Evolutionary conservation across 2,329 filamentous ascomycete species (phyloP).

Genomic region (Alternaria longipes): DNA sequence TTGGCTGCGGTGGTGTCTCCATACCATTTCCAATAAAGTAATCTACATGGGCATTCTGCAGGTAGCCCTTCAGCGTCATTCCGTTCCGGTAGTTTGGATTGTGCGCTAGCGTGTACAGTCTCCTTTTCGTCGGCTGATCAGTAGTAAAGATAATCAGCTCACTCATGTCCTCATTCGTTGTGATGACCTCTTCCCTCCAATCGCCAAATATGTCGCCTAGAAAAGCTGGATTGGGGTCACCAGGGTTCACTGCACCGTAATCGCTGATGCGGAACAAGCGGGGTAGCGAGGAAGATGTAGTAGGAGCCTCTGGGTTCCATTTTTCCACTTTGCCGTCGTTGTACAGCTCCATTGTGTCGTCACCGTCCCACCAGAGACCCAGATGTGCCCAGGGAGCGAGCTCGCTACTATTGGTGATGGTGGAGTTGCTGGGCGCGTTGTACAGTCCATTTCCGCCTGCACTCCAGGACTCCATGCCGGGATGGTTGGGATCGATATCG

Average conservation of each 20-base stretch:
- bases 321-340: constrained; percentile 26
- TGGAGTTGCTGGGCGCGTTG: constrained; percentile 14
- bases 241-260: constrained; percentile 15
- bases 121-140: neutral
- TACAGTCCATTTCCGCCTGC: neutral
- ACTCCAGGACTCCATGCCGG: neutral
- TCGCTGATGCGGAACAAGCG: constrained; percentile 14
- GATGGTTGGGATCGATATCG: neutral
- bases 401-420: neutral
- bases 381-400: constrained; percentile 18
- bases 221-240: constrained; percentile 17
- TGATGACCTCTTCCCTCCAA: constrained; percentile 17
- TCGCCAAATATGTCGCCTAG: constrained; percentile 22
- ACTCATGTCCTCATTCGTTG: neutral
- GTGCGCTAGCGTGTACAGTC: neutral
- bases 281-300: constrained; percentile 6
- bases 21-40: neutral
- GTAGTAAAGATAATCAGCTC: neutral
- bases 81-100: neutral
- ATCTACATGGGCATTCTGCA: neutral
- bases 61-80: neutral
- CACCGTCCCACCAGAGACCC: constrained; percentile 22
- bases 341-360: constrained; percentile 23
- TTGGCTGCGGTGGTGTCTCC: neutral
- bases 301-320: constrained; percentile 14